Base-by-base conservation (phyloP, 441 rosid genomes). In the Cnidoscolus chayamansa region DNA sequence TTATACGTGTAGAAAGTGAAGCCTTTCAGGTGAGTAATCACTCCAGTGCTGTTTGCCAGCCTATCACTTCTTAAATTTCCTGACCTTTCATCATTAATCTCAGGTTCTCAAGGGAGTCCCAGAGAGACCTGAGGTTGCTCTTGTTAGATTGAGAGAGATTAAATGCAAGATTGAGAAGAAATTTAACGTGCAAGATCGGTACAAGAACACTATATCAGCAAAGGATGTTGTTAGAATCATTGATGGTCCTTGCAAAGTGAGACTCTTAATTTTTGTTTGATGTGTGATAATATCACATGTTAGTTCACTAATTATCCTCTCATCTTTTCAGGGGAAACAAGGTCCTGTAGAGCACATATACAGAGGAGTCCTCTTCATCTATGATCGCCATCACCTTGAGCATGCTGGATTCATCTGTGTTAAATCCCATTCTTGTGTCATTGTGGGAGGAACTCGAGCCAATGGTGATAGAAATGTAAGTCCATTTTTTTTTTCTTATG, bases 401-500 rank as follows among this genome's bases (percentile, higher is more conserved):
- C 99, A 95, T 86, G 98, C 97, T n/a, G 98, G 99, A 57, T 95
- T 87, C 78, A 89, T 92, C 58, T 95, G 99, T 72, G 91, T 88
- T 63, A 95, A 93, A 79, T 74, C 95, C 54, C 84, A 80, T 75
- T 83, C 89, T 25, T 90, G 96, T 76, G 47, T 73, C 82, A 81
- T 91, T 71, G 90, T 95, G 53, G 98, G 99, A 79, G 99, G 96
- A 60, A 84, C 91, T 72, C 90, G 89, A 74, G 60, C 88, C 73
- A 86, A 85, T 72, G 83, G 87, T 58, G 83, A 81, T 72, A 86
- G 97, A 86, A 85, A 87, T 85, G 99, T 95, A 75, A 83, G 87
- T 65, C 13, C 59, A 66, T 71, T 48, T 4, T 63, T 77, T 45
- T 15, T 48, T 66, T 7, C 66, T 1, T 1, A 10, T 12, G 0